Base-by-base conservation (phyloP, 2,329 filamentous ascomycete species). In the Ceratocystis albifundus region DNA sequence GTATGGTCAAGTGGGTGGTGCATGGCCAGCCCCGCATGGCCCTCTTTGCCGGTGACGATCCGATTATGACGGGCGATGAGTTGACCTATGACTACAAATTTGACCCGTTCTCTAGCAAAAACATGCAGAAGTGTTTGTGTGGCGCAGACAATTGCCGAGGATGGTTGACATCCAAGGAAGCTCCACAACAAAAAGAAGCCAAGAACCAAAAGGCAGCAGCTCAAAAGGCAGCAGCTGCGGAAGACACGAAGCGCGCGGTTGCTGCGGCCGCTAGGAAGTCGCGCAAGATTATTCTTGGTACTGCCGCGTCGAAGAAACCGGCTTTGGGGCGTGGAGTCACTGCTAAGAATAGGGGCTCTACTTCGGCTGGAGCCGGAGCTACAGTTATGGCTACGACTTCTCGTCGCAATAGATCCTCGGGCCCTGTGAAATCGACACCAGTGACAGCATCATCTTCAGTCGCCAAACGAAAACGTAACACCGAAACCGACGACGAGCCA, bases 1-100 rank as follows among this genome's bases (percentile, higher is more conserved):
- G 88, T 69, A 97, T 99, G 92, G 90, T 96, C 72, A 97, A 96
- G 75, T 96, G 91, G 90, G 93, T 92, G 69, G 94, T 99, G 65
- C 87, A 87, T 62, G 92, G 92, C 32, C 91, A 96, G 74, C 93
- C 93, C 53, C 86, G 94, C 66, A 97, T 99, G 90, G 94, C 92
- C 17, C 83, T 99, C 0, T 99, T 99, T 74, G 94, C 94, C 12
- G 93, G 93, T 41, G 88, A 95, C 71, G 80, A 82, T 61, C 90
- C 90, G 15, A 93, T 99, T 74, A 89, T 89, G 85, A 96, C 92
- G 10, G 94, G 94, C 28, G 91, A 97, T 69, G 94, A 99, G 76
- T 80, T 99, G 69, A 97, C 92, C 0, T 99, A 99, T 74, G 94
- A 99, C 79, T 87, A 87, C 78, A 87, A 87, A 73, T 87, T 87